A percentile compares a stretch with the other conserved stretches of the same genome.
Evolutionary conservation across 2,329 filamentous ascomycete species (phyloP).

Genomic region (Colletotrichum sp.): DNA sequence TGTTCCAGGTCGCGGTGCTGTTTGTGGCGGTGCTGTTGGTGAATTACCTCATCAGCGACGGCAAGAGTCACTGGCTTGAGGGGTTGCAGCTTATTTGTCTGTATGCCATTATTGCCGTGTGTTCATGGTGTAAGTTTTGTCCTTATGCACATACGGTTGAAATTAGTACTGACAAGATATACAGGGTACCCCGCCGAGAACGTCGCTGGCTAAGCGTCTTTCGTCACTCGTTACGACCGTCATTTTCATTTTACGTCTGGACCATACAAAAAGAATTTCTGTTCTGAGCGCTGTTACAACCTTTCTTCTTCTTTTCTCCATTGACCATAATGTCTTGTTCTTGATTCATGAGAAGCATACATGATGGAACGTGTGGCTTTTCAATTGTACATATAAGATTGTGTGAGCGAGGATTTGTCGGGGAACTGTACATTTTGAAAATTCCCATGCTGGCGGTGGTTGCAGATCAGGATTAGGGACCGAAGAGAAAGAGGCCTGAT

Average conservation of each 20-base stretch:
- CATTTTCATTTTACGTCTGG: not conserved
- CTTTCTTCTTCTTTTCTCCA: not conserved
- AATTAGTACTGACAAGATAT: not conserved
- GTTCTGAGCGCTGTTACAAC: not conserved
- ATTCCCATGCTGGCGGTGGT: not conserved
- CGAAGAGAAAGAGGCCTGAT: not conserved
- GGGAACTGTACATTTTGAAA: not conserved
- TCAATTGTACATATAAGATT: not conserved
- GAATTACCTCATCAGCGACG: constrained; percentile 85
- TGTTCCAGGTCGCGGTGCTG: constrained; percentile 85
- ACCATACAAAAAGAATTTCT: not conserved
- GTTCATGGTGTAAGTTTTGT: constrained; percentile 61
- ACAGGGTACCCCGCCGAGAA: constrained; percentile 11
- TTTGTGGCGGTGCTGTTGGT: constrained; percentile 85
- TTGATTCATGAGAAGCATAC: not conserved
- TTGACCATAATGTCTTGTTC: constrained; percentile 14
- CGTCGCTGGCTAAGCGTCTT: constrained; percentile 5
- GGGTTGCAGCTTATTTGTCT: constrained; percentile 77
- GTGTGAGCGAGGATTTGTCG: not conserved
- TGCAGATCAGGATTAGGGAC: not conserved
- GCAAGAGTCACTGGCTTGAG: constrained; percentile 83
- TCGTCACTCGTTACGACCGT: not conserved
- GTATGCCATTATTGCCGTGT: constrained; percentile 79
- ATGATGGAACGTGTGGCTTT: no score
- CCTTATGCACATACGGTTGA: rapidly evolving